Base-by-base conservation (phyloP, 179 eudicot genomes). In the Corrigiola litoralis region DNA sequence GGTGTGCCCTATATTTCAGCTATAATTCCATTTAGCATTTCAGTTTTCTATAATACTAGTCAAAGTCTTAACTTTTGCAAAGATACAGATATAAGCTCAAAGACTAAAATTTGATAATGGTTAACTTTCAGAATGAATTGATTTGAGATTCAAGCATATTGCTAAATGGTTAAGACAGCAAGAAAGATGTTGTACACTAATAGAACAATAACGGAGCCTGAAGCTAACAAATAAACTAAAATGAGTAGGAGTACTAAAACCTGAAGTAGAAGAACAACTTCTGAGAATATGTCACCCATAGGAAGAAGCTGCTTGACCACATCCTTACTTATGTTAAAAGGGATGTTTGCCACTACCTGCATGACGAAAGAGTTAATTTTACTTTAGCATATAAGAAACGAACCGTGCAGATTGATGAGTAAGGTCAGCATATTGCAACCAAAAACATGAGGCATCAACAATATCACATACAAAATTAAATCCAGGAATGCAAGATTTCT, bases 261-360 rank as follows among this genome's bases (percentile, higher is more conserved):
- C 97, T 92, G 98, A 61, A 92, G 97, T 71, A 92, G 74, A 13
- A 92, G 90, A 70, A 90, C 88, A 37, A 90, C 94, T 80, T 92
- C 88, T 6, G 98, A 90, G 76, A 92, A 81, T 45, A 90, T 86
- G 75, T 92, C 98, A 37, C 98, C 97, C 94, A 92, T 87, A 21
- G 98, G 98, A 83, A 92, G 98, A 74, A 92, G 95, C 73, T 80
- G 81, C 73, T 81, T 86, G 63, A 92, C 82, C 69, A 87, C 87
- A 74, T 90, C 94, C 24, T 95, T 90, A 74, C 95, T 92, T 44
- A 92, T 92, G 85, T 92, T 92, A 70, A 92, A 92, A 64, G 98
- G 97, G 63, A 90, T 79, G 61, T 92, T 92, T 25, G 98, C 82
- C 40, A 92, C 95, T 21, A 90, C 98, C 98, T 92, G 81, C 41